Evolutionary conservation across 176 grass and related monocot genomes (phyloP).

Genomic region (Cenchrus purpureus): DNA sequence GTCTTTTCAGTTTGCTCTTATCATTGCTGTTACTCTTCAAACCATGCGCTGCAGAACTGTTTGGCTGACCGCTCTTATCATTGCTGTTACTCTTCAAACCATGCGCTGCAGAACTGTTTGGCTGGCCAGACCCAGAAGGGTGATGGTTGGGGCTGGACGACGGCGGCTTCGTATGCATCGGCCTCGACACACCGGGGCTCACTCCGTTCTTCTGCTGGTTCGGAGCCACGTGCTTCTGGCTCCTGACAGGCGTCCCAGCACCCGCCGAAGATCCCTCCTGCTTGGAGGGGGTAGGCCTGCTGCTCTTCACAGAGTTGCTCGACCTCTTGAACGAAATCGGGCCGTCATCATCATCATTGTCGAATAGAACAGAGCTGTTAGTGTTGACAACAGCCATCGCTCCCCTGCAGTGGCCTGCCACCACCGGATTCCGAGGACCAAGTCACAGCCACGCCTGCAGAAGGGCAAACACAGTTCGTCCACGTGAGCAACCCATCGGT

Average conservation of each 20-base stretch:
- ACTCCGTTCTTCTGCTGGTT: slow-evolving; percentile 49
- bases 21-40: slow-evolving; percentile 5
- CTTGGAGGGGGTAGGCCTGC: slow-evolving; percentile 45
- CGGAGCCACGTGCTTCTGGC: slow-evolving; percentile 19
- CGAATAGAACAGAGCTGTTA: slow-evolving; percentile 31
- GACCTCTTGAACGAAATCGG: slow-evolving; percentile 64
- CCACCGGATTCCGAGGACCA: neutral
- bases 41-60: slow-evolving; percentile 38
- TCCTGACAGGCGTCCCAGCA: slow-evolving; percentile 18
- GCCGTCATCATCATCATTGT: slow-evolving; percentile 41
- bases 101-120: slow-evolving; percentile 42
- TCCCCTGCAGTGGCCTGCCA: neutral
- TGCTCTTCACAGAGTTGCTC: slow-evolving; percentile 39
- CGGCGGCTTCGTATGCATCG: slow-evolving; percentile 28
- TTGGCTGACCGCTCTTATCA: slow-evolving; percentile 39
- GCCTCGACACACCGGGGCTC: slow-evolving; percentile 28
- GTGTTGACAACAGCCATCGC: slow-evolving; percentile 59
- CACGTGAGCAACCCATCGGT: slow-evolving; percentile 13
- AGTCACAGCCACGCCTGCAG: slow-evolving; percentile 43
- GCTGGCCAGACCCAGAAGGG: slow-evolving; percentile 37
- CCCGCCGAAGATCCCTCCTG: slow-evolving; percentile 26
- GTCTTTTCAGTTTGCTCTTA: slow-evolving; percentile 53
- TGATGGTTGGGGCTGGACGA: slow-evolving; percentile 27
- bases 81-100: neutral
- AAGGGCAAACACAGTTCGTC: neutral